phyloP scores from a whole-genome alignment of 768 basidiomycete species.

The Tephrocybe sp. region DNA sequence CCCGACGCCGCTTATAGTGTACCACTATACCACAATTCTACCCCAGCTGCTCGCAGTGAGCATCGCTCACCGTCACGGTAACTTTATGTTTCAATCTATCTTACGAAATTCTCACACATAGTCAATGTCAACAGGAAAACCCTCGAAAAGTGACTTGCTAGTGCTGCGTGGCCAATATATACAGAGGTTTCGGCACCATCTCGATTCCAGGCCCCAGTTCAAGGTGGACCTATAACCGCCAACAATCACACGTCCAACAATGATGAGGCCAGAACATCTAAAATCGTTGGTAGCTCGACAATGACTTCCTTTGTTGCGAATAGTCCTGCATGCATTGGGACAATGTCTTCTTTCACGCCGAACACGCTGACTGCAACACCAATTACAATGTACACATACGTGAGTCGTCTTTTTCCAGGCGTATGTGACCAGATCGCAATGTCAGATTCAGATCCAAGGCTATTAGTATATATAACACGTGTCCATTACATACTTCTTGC shows the following conservation, averaged over 20 bases:
- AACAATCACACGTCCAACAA: conserved; percentile 4
- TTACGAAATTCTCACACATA: conserved; percentile 24
- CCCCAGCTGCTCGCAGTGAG: conserved; percentile 51
- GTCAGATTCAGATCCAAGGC: no score
- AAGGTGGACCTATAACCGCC: conserved; percentile 14
- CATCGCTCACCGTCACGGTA: conserved; percentile 4
- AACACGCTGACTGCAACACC: no score
- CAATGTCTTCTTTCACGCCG: conserved; percentile 28
- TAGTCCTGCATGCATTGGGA: conserved; percentile 14
- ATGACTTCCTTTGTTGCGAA: conserved; percentile 13
- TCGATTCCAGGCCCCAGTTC: conserved; percentile 38
- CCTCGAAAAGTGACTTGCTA: conserved; percentile 31
- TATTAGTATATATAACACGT: no score
- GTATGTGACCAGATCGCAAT: no score
- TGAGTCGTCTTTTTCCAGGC: no score
- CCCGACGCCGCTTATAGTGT: conserved; percentile 26
- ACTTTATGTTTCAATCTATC: background rate
- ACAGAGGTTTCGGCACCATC: conserved; percentile 31
- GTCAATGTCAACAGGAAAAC: conserved; percentile 34
- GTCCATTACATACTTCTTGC: no score
- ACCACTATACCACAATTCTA: conserved; percentile 43
- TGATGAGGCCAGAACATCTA: conserved; percentile 3
- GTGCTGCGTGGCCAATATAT: conserved; percentile 35
- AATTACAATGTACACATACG: no score
- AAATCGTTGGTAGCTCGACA: background rate